Base-by-base conservation (phyloP, 805 yeast species). In the Kuraishia hungarica region DNA sequence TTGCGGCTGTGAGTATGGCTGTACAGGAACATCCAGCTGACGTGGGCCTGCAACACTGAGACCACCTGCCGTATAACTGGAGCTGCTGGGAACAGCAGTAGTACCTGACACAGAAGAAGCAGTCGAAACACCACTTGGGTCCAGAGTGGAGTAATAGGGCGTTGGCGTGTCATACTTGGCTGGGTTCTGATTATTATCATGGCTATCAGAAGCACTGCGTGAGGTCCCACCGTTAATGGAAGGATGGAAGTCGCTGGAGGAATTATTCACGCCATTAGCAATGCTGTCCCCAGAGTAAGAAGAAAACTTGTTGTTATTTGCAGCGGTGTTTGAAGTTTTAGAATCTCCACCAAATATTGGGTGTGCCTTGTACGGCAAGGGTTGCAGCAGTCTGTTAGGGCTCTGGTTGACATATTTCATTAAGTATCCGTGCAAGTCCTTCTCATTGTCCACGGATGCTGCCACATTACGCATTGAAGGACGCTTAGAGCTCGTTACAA, bases 401-500 rank as follows among this genome's bases (percentile, higher is more conserved):
- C 11, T 7, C 13, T n/a, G 24, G 22, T 50, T 39, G 22, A 55
- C 20, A 54, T 23, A 6, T 58, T 76, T 79, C 59, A 82, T 64
- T 54, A 93, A 75, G 64, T 81, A 89, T 50, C 82, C 78, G 72
- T 86, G 89, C 55, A 93, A 74, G 66, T 90, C 96, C 63, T 78
- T 82, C 64, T 92, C 97, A 67, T 87, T 87, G 65, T 90, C 94
- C 53, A 92, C 82, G 23, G 87, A 78, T 15, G 86, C 74, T 0
- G 97, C 96, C 60, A 89, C 74, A 5, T 80, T 72, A 63, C 85
- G 87, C 88, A 93, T 84, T 4, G 97, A 85, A n/a, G 71, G 69
- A 55, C 78, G 78, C 20, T 73, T 63, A 50, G 79, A 73, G 28
- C 78, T 74, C n/a, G 75, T 74, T 54, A 75, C 73, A 52, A 93